phyloP scores from a whole-genome alignment of 139 green algal species.

The Chlorella vulgaris region DNA sequence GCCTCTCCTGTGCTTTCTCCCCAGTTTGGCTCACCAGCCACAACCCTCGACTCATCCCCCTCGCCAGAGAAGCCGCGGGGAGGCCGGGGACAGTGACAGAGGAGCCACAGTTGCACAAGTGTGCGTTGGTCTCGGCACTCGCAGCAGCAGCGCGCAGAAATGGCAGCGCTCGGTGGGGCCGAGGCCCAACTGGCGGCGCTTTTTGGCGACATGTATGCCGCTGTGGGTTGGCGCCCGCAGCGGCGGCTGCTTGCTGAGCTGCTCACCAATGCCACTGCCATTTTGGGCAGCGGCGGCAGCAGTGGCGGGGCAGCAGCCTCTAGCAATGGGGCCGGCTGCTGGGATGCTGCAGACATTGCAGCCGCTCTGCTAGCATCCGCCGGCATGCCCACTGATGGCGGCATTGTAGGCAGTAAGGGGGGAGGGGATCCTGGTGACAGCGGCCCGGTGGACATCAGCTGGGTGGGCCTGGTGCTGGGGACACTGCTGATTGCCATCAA shows the following conservation, averaged over 20 bases:
- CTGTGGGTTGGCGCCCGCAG: constrained; percentile 16
- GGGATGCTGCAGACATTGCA: not conserved
- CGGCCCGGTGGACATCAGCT: constrained; percentile 22
- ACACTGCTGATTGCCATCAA: constrained; percentile 43
- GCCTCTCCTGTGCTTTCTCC: not conserved
- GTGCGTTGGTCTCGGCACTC: not conserved
- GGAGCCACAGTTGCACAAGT: not conserved
- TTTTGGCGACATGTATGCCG: constrained; percentile 9
- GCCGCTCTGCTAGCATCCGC: not conserved
- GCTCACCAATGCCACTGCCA: constrained; percentile 6
- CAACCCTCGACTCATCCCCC: not conserved
- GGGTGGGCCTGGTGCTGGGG: constrained; percentile 36
- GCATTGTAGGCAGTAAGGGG: not conserved
- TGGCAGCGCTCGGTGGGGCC: not conserved
- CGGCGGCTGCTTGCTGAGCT: constrained; percentile 11
- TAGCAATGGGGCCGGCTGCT: not conserved
- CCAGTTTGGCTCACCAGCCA: not conserved
- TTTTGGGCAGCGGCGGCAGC: not conserved
- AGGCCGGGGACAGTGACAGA: not conserved
- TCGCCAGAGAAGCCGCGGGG: not conserved
- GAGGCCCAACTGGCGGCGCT: not conserved
- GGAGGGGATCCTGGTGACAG: not conserved
- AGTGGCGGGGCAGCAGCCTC: not conserved
- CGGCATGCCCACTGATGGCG: not conserved
- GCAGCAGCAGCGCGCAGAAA: not conserved